A percentile compares a stretch with the other conserved stretches of the same genome.
Conservation (phyloP, 345 rosid species). For the Aegle marmelos region DNA sequence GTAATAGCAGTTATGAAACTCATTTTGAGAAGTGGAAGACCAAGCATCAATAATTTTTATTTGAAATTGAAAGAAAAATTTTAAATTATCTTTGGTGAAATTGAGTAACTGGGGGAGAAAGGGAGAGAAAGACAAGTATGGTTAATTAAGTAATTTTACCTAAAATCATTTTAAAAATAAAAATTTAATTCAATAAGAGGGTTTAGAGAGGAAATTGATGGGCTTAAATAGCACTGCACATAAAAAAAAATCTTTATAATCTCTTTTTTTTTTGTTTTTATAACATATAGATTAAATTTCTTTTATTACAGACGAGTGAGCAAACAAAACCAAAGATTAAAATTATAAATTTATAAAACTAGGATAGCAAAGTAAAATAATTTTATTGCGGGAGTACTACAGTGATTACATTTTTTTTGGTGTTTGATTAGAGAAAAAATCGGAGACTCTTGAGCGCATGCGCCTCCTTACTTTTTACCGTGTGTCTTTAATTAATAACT, state of each 20-base stretch:
- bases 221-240: too few species aligned
- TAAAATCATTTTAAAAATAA: too few species aligned
- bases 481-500: not conserved
- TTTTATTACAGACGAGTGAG: not conserved
- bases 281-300: not conserved
- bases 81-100: too few species aligned
- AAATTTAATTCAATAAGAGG: too few species aligned
- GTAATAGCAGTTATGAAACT: too few species aligned
- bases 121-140: too few species aligned
- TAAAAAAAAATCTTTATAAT: not conserved
- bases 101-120: too few species aligned
- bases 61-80: too few species aligned
- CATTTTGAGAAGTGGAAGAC: too few species aligned
- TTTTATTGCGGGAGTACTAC: not conserved
- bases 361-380: not conserved
- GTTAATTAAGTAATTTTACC: too few species aligned
- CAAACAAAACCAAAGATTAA: not conserved
- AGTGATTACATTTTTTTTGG: not conserved
- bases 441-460: not conserved
- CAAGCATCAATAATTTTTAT: too few species aligned
- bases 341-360: not conserved
- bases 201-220: too few species aligned
- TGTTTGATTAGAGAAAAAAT: conserved; percentile 3
- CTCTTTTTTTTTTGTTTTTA: not conserved
- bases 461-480: not conserved